These are phyloP conservation scores for Tuctoria greenei DNA, from an alignment of 176 grass and related monocot genomes.

Conservation along the genomic window DNA sequence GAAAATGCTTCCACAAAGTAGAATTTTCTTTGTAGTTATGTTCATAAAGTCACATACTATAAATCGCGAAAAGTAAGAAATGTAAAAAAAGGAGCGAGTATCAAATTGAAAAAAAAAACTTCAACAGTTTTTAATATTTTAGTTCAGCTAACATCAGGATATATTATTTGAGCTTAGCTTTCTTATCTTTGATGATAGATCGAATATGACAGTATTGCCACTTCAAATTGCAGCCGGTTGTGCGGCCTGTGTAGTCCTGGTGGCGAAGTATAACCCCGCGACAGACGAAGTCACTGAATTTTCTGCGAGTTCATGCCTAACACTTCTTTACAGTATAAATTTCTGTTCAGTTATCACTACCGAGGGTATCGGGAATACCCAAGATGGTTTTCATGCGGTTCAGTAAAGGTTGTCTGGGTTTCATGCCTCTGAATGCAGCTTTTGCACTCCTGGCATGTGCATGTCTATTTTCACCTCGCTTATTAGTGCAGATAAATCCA, in stretches of 20 bases:
- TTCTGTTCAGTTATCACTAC: constrained; percentile 71
- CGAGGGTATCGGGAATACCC: constrained; percentile 62
- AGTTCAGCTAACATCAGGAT: too few relatives aligned
- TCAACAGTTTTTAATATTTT: not conserved
- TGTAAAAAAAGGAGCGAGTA: not conserved
- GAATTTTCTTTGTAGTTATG: too few relatives aligned
- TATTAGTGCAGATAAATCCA: constrained; percentile 67
- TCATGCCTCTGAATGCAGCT: constrained; percentile 84
- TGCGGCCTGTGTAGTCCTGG: constrained; percentile 75
- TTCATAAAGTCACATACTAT: too few relatives aligned
- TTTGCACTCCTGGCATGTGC: constrained; percentile 90
- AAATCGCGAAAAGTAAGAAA: too few relatives aligned
- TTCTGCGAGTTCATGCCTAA: constrained; percentile 61
- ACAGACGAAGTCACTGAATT: constrained; percentile 65
- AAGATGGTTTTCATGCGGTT: constrained; percentile 63
- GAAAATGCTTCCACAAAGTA: too few relatives aligned
- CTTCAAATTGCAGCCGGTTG: constrained; percentile 52
- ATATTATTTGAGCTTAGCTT: too few relatives aligned
- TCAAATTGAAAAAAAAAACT: not conserved
- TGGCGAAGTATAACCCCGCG: constrained; percentile 60
- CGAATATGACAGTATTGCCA: too few relatives aligned
- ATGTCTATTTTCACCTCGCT: constrained; percentile 88
- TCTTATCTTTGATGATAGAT: too few relatives aligned
- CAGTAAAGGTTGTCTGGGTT: constrained; percentile 76
- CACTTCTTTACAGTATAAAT: constrained; percentile 68